Evolutionary conservation across 2,329 filamentous ascomycete genomes (phyloP), one percentile per base, ranked within the genome.

Genomic region (Colletotrichum sp.): DNA sequence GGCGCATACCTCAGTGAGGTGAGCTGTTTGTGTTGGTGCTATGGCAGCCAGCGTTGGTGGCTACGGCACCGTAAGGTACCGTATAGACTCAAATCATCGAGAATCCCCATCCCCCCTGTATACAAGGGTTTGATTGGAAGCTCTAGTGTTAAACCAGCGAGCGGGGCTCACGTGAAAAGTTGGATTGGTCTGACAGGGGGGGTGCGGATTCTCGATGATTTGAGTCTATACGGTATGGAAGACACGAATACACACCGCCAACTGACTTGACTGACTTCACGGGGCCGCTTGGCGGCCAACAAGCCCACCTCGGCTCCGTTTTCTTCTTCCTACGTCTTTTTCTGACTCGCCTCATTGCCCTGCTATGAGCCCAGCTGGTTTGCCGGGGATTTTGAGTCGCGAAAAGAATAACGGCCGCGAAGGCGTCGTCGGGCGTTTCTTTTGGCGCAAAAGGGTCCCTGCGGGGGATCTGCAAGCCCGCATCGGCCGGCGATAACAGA

Each of bases 391-490:
- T 59, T 59, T 21, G 55, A 59, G 21, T 59, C 24, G 9, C 55
- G 26, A 64, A 26, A 65, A 66, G 63, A 62, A 30, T 34, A 62
- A 74, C 49, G 49, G 64, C 34, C 59, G 30, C 15, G 55, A 34
- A 34, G 57, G 63, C 52, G 30, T 26, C 30, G 52, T 66, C 18
- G 30, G 44, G 21, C 52, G 52, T 59, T 68, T 32, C 55, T 55
- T 59, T 21, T 68, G 49, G 32, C 55, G 64, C 12, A 55, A 24
- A 74, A 74, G 44, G 65, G 74, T 21, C 34, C 21, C 26, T 74
- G 71, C 74, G 71, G 74, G 59, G 64, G 71, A 74, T 74, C 64
- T 65, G 71, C 74, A 69, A 49, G 49, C 71, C 64, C 24, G 57
- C 28, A 66, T 55, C 34, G 26, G 63, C 32, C 18, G 59, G 36